Conservation (phyloP, 83 land plant species). For the Picea engelmannii region DNA sequence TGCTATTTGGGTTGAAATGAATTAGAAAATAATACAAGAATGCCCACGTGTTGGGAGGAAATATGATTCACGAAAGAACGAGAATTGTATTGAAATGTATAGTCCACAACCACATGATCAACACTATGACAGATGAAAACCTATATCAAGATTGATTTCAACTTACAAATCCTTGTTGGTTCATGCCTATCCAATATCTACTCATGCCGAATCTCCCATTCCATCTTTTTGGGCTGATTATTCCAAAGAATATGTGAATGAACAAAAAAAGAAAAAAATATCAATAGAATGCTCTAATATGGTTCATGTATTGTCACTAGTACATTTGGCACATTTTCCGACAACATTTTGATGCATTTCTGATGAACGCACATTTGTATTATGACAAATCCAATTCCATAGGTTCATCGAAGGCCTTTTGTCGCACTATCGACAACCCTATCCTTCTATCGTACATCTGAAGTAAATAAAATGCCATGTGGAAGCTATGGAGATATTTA, state of each 20-base stretch:
- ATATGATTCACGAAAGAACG: slow-evolving; percentile 32
- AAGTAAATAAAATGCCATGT: too few species aligned
- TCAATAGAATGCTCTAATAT: neutral
- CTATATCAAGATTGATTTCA: slow-evolving; percentile 16
- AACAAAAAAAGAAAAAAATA: neutral
- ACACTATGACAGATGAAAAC: slow-evolving; percentile 29
- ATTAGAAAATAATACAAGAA: slow-evolving; percentile 16
- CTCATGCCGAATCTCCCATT: neutral
- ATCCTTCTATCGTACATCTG: too few species aligned
- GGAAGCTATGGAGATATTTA: too few species aligned
- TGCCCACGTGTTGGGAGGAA: slow-evolving; percentile 35
- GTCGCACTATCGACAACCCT: too few species aligned
- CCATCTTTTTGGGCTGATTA: too few species aligned
- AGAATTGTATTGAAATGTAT: slow-evolving; percentile 40
- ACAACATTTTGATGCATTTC: too few species aligned
- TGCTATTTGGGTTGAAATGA: neutral
- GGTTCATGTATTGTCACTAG: too few species aligned
- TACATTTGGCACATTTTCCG: too few species aligned
- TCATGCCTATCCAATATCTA: neutral
- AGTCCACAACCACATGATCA: slow-evolving; percentile 52
- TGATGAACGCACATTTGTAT: too few species aligned
- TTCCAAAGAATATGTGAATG: too few species aligned
- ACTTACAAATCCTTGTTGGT: slow-evolving; percentile 27
- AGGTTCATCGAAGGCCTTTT: too few species aligned
- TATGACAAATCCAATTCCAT: too few species aligned